These are phyloP conservation scores for Colletotrichum chrysophilum DNA, from an alignment of 2,329 filamentous ascomycete genomes.

Conservation along the genomic window DNA sequence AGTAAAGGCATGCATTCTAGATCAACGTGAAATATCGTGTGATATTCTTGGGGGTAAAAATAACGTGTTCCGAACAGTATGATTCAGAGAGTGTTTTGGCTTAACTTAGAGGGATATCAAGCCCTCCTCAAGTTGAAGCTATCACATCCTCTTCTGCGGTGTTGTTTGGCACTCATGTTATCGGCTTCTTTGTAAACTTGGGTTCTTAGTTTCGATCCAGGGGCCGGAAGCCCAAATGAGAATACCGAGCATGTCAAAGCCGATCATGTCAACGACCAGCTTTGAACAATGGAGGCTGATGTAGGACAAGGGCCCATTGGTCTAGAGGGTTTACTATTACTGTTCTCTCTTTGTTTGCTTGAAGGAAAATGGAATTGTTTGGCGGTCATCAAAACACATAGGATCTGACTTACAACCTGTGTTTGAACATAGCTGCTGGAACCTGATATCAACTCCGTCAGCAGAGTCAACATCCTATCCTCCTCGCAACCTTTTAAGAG, in stretches of 20 bases:
- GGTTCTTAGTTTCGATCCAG: not conserved
- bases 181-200: not conserved
- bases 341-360: not conserved
- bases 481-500: not conserved
- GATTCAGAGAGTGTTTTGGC: not conserved
- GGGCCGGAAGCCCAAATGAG: not conserved
- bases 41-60: not conserved
- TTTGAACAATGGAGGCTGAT: not conserved
- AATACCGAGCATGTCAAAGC: not conserved
- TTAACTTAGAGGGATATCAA: not conserved
- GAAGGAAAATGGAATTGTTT: accelerated
- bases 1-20: not conserved
- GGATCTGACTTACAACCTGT: not conserved
- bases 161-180: not conserved
- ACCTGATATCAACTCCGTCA: not conserved
- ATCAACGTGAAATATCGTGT: not conserved
- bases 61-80: not conserved
- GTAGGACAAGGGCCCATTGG: not conserved
- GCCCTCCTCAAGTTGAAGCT: not conserved
- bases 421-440: not conserved
- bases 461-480: not conserved
- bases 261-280: not conserved
- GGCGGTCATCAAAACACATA: not conserved
- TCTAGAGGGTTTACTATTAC: accelerated
- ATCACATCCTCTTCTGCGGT: not conserved